Conservation (phyloP, 106 monocot genomes). For the Vanilla planifolia region DNA sequence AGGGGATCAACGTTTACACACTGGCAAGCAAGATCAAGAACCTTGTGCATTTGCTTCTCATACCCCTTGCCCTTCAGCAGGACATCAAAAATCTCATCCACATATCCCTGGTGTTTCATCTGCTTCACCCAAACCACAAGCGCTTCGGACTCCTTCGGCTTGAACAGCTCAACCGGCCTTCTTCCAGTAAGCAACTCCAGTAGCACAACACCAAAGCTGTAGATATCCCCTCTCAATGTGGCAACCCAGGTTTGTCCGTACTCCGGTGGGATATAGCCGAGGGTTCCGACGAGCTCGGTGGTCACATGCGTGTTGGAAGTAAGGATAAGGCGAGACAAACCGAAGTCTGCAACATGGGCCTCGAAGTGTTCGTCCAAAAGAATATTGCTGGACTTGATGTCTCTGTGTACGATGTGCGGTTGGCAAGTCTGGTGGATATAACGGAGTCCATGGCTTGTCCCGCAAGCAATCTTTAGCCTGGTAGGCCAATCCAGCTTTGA, state of each 20-base stretch:
- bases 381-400: constrained; percentile 74
- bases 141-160: constrained; percentile 40
- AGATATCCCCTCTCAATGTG: constrained; percentile 54
- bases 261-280: constrained; percentile 69
- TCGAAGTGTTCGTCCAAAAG: constrained; percentile 60
- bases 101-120: constrained; percentile 46
- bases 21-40: constrained; percentile 52
- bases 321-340: constrained; percentile 50
- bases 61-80: constrained; percentile 29
- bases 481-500: constrained; percentile 34
- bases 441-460: constrained; percentile 47
- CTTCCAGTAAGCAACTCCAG: constrained; percentile 55
- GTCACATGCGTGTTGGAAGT: constrained; percentile 64
- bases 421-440: constrained; percentile 58
- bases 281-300: constrained; percentile 58
- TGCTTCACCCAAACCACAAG: constrained; percentile 55
- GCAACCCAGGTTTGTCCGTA: constrained; percentile 51
- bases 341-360: constrained; percentile 63
- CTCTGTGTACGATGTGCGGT: constrained; percentile 58
- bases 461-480: constrained; percentile 52
- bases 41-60: constrained; percentile 37
- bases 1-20: constrained; percentile 42
- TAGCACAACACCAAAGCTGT: constrained; percentile 56
- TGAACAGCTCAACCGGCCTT: constrained; percentile 51
- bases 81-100: constrained; percentile 38